Evolutionary conservation across 2,329 filamentous ascomycete genomes (phyloP).

Genomic region (Hypoxylon rubiginosum): DNA sequence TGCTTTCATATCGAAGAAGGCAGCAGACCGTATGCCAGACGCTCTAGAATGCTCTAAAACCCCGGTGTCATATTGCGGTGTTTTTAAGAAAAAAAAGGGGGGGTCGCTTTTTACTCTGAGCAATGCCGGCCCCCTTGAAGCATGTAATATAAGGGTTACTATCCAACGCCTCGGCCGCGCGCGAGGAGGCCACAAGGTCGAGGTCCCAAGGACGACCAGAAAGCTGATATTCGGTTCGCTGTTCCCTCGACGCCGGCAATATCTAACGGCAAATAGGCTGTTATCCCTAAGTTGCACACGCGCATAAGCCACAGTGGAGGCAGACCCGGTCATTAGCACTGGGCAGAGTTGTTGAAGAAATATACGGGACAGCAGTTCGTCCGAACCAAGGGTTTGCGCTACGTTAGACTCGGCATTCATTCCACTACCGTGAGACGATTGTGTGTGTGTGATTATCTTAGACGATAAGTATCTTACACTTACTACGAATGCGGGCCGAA

Average conservation of each 20-base stretch:
- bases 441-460: not conserved
- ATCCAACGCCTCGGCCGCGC: conserved; percentile 27
- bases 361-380: conserved; percentile 10
- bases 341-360: conserved; percentile 16
- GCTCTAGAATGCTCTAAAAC: conserved; percentile 22
- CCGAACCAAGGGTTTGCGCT: conserved; percentile 22
- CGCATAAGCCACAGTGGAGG: conserved; percentile 38
- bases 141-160: conserved; percentile 34
- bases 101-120: conserved; percentile 31
- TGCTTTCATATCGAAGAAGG: conserved; percentile 16
- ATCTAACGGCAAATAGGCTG: conserved; percentile 42
- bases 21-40: conserved; percentile 21
- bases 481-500: conserved; percentile 4
- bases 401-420: conserved; percentile 34
- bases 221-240: conserved; percentile 21
- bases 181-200: conserved; percentile 4
- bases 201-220: conserved; percentile 10
- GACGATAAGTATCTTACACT: not conserved
- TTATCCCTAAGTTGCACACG: conserved; percentile 36
- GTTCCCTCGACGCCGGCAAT: conserved; percentile 34
- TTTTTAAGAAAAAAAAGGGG: conserved; percentile 15
- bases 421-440: conserved; percentile 17
- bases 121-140: conserved; percentile 34
- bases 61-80: not conserved
- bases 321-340: conserved; percentile 14